phyloP scores from a whole-genome alignment of 2,329 filamentous ascomycete genomes.

The Cryoendolithus antarcticus region DNA sequence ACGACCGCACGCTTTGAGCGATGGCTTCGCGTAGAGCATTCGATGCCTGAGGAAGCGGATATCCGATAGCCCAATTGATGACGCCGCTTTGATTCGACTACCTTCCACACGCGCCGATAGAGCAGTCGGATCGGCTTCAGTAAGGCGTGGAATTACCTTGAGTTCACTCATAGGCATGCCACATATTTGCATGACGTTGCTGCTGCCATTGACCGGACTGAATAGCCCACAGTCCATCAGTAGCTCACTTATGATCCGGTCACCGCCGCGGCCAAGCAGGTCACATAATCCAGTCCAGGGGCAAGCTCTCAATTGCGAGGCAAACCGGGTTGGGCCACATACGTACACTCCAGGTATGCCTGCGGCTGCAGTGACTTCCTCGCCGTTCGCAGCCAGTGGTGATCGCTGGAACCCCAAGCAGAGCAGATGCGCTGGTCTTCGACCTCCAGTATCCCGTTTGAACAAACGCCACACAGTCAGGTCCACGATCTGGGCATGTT shows the following conservation, averaged over 20 bases:
- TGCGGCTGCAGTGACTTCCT: conserved; percentile 23
- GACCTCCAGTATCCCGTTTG: conserved; percentile 36
- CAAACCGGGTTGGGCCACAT: too few relatives aligned
- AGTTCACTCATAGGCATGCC: conserved; percentile 50
- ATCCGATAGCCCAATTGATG: conserved; percentile 10
- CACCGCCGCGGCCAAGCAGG: conserved; percentile 62
- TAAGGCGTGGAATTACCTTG: conserved; percentile 1
- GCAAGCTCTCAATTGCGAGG: conserved; percentile 48
- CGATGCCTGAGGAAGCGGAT: conserved; percentile 69
- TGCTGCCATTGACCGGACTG: conserved; percentile 44
- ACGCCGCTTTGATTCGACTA: not conserved
- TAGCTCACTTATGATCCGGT: conserved; percentile 64
- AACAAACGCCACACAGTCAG: conserved; percentile 63
- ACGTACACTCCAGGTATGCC: conserved; percentile 61
- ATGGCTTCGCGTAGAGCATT: conserved; percentile 73
- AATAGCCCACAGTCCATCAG: conserved; percentile 72
- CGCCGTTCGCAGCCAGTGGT: conserved; percentile 18
- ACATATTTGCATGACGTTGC: conserved; percentile 66
- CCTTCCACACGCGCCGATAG: too few relatives aligned
- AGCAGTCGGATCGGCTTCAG: too few relatives aligned
- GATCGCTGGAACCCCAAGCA: conserved; percentile 66
- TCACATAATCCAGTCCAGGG: conserved; percentile 67
- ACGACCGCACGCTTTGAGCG: conserved; percentile 53
- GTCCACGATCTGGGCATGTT: conserved; percentile 31
- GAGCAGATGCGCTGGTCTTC: conserved; percentile 59